Evolutionary conservation across 2,329 filamentous ascomycete genomes (phyloP), one percentile per base, ranked within the genome.

Genomic region (Hymenoscyphus infarciens): DNA sequence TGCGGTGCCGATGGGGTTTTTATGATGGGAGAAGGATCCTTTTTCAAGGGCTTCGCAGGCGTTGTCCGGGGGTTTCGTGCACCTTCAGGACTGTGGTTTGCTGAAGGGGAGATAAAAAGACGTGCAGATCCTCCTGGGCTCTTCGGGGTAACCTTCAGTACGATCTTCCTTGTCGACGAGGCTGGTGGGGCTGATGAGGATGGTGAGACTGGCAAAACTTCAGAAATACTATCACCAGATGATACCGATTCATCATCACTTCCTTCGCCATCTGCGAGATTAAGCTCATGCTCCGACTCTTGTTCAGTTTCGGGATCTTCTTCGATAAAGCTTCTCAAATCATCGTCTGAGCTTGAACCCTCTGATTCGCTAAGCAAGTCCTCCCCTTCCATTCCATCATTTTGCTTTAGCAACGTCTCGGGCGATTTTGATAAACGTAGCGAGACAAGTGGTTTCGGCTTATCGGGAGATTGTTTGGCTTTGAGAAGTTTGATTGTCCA

Each of bases 401-500:
- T 22, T 22, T 52, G n/a, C 7, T 3, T 49, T 8, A 27, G 25
- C 42, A 38, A 64, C 53, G 11, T 52, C 22, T 52, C 45, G 11
- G n/a, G 19, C 11, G 45, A 22, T 25, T 52, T 52, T 4, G 19
- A 52, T 22, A 52, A 19, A 3, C 45, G 45, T 7, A 52, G 33
- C 38, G 3, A 38, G 29, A 39, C 35, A 22, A 29, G 29, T 11
- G 11, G 19, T 39, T 31, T 57, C 56, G 64, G 63, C 61, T 67
- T 73, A 11, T 77, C 79, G 2, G 77, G 74, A 0, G 80, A 79
- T 56, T 76, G 75, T 15, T 76, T 77, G 19, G 77, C 77, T 45
- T 75, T 63, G 4, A 87, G 75, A 27, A 83, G 68, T 6, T 73
- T 67, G n/a, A 83, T 76, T 2, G 78, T 72, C 83, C 83, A 88